Base-by-base conservation (phyloP, 164 flowering plant species). In the Stephania cephalantha region DNA sequence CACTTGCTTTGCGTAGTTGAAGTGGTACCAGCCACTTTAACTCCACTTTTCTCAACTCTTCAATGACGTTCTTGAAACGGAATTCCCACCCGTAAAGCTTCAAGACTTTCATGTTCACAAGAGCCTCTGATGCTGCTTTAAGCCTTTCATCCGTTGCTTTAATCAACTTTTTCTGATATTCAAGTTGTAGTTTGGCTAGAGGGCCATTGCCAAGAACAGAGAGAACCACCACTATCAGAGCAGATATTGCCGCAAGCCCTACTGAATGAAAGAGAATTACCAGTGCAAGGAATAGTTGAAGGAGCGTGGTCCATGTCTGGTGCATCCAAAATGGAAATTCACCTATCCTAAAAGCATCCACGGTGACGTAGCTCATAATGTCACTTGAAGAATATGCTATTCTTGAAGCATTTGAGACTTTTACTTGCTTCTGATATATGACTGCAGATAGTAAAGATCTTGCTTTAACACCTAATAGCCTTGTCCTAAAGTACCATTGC, bases 371-470 rank as follows among this genome's bases (percentile, higher is more conserved):
- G 64, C 81, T 84, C 79, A 79, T 84, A 55, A 85, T 83, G 72
- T 83, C 85, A 7, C 87, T 84, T 6, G 83, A 71, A 3, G 85
- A 84, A 73, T 84, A 85, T n/a, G 53, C 65, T 71, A 78, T 46
- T 74, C 73, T 76, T 13, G 91, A 85, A 53, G 79, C 74, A 77
- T 83, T 90, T 1, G 97, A 89, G 12, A 91, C 79, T 52, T 84
- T 76, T 46, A 88, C 74, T 74, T 91, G 94, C 78, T 91, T 91
- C 82, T 72, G 71, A 64, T 86, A 90, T 48, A 90, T 86, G 15
- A 89, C 90, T 48, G 91, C 90, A 4, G 85, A 78, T 2, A 91
- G 84, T 73, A 84, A 74, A 64, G 92, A 88, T 74, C 88, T 85
- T 10, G 90, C 84, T 76, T 86, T 79, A 29, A 90, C 72, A 5